Evolutionary conservation across 306 rosid species (phyloP).

Genomic region (Cajanus cajan): DNA sequence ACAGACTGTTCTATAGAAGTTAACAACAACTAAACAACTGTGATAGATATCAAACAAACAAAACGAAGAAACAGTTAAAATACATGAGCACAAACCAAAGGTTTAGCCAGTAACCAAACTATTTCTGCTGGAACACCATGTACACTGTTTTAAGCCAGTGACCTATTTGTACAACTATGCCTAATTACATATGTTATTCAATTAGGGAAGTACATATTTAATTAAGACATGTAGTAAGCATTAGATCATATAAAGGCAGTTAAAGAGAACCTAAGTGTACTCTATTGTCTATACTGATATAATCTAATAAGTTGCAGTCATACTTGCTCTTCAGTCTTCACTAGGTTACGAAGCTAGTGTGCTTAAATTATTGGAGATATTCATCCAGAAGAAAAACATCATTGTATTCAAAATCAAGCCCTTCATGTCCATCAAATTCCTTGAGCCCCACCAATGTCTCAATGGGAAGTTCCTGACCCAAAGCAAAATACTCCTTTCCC

Average conservation of each 20-base stretch:
- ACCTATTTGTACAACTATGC: slow-evolving; percentile 8
- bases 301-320: slow-evolving; percentile 14
- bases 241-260: background rate
- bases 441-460: slow-evolving; percentile 56
- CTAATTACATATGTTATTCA: slow-evolving; percentile 11
- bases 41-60: background rate
- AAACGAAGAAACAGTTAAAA: background rate
- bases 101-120: background rate
- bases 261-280: background rate
- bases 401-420: slow-evolving; percentile 44
- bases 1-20: background rate
- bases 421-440: slow-evolving; percentile 61
- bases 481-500: slow-evolving; percentile 27
- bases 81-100: background rate
- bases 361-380: slow-evolving; percentile 21
- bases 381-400: slow-evolving; percentile 28
- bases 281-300: background rate
- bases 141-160: background rate
- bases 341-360: background rate
- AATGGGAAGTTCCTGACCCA: slow-evolving; percentile 36
- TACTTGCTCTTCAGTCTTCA: background rate
- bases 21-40: background rate
- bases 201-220: background rate
- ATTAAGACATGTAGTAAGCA: background rate
- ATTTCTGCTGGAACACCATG: background rate